These are phyloP conservation scores for Verticillium nubilum DNA, from an alignment of 2,329 filamentous ascomycete species.

Conservation along the genomic window DNA sequence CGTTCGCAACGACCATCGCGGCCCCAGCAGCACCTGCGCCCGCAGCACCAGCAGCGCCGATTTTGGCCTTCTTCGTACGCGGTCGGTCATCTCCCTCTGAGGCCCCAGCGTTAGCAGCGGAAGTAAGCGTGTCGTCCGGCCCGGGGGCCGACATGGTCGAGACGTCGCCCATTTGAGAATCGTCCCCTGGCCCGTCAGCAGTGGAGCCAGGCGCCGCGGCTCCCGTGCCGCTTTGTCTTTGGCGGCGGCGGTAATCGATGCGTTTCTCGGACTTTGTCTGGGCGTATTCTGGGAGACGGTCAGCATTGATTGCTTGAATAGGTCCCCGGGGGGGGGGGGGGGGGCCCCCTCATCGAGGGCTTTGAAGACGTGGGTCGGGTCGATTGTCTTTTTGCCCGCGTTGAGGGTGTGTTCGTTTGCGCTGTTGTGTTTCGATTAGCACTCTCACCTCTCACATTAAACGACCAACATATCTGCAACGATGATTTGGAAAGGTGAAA, in stretches of 20 bases:
- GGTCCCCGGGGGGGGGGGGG: not conserved
- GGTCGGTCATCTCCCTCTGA: conserved; percentile 6
- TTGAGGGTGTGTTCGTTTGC: conserved; percentile 65
- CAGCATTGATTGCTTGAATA: not conserved
- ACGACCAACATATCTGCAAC: too few species aligned
- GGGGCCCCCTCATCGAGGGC: conserved; percentile 62
- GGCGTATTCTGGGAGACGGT: conserved; percentile 55
- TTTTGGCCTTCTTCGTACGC: conserved; percentile 39
- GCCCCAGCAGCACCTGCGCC: conserved; percentile 27
- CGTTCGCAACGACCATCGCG: conserved; percentile 29
- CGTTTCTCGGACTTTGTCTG: conserved; percentile 69
- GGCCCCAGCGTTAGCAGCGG: conserved; percentile 26
- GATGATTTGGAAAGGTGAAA: not conserved
- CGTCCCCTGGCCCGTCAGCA: conserved; percentile 9
- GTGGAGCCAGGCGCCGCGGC: conserved; percentile 11
- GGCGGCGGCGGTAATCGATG: conserved; percentile 64
- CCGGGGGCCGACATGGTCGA: conserved; percentile 13
- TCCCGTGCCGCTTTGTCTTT: conserved; percentile 41
- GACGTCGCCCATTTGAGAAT: conserved; percentile 34
- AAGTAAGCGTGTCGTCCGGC: conserved; percentile 26
- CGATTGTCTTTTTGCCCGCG: conserved; percentile 72
- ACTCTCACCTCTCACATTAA: not conserved
- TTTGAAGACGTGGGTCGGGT: conserved; percentile 68
- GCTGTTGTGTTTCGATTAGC: conserved; percentile 33
- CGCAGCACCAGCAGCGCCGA: conserved; percentile 28